These are phyloP conservation scores for Chrysanthemum seticuspe DNA, from an alignment of 129 eudicot genomes.

Conservation along the genomic window DNA sequence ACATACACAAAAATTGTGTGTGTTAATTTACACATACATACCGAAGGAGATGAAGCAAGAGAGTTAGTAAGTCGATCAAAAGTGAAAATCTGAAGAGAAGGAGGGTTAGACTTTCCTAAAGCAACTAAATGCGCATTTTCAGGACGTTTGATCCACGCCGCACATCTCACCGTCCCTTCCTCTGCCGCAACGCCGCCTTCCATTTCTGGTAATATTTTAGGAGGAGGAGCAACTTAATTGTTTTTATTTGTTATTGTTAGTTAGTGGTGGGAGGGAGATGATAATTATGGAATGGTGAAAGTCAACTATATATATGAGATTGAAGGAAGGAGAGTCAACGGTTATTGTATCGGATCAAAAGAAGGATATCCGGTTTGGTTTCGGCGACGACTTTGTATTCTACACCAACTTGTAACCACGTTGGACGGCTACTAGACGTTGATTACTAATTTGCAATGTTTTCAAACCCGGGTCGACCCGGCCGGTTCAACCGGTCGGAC, in stretches of 20 bases:
- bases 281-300: no score
- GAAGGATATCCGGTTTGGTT: constrained; percentile 32
- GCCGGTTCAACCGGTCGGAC: no score
- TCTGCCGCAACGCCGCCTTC: constrained; percentile 54
- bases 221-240: not conserved
- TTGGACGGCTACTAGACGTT: constrained; percentile 27
- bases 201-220: constrained; percentile 33
- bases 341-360: constrained; percentile 30
- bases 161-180: constrained; percentile 68
- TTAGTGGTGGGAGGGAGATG: no score
- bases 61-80: constrained; percentile 51
- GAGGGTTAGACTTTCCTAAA: constrained; percentile 55
- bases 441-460: no score
- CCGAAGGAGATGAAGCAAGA: constrained; percentile 79
- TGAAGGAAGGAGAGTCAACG: no score
- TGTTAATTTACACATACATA: not conserved
- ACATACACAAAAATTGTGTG: not conserved
- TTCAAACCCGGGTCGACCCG: no score
- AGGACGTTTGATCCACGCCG: constrained; percentile 88
- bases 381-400: not conserved
- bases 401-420: constrained; percentile 12
- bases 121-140: constrained; percentile 78
- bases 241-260: not conserved
- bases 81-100: constrained; percentile 80
- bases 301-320: no score